Percentiles rank a stretch among this genome's conserved stretches.
Conservation (phyloP, 805 yeast genomes). For the Ogataea ganodermae region DNA sequence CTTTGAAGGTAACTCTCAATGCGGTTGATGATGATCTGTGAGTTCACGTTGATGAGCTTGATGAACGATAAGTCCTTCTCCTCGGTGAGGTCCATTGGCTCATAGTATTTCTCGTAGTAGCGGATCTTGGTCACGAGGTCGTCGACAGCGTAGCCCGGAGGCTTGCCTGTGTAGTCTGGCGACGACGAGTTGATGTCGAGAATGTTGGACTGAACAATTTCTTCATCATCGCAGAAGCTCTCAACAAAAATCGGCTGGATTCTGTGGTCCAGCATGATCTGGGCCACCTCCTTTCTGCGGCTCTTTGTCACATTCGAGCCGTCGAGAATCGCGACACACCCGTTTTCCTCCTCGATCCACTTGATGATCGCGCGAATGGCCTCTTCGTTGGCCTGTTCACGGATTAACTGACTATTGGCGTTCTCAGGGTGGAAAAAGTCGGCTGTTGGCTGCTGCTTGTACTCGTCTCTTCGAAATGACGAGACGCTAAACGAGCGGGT, state of each 20-base stretch:
- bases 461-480: slow-evolving; percentile 65
- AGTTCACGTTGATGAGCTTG: slow-evolving; percentile 82
- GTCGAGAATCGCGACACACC: slow-evolving; percentile 90
- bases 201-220: slow-evolving; percentile 74
- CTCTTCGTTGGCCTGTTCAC: slow-evolving; percentile 67
- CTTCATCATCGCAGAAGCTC: slow-evolving; percentile 84
- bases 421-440: slow-evolving; percentile 75
- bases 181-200: slow-evolving; percentile 84
- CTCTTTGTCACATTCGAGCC: slow-evolving; percentile 85
- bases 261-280: slow-evolving; percentile 55
- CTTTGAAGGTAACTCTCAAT: slow-evolving; percentile 89
- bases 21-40: slow-evolving; percentile 84
- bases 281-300: slow-evolving; percentile 65
- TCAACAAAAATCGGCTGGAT: slow-evolving; percentile 93
- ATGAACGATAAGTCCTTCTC: slow-evolving; percentile 78
- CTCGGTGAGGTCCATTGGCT: slow-evolving; percentile 62
- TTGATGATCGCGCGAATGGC: slow-evolving; percentile 80
- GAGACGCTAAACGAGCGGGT: slow-evolving; percentile 92
- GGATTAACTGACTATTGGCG: slow-evolving; percentile 58
- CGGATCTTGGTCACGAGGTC: slow-evolving; percentile 77
- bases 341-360: slow-evolving; percentile 81
- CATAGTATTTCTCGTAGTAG: slow-evolving; percentile 72
- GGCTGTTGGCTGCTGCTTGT: slow-evolving; percentile 64
- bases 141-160: slow-evolving; percentile 67
- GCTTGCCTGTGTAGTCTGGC: slow-evolving; percentile 73